phyloP scores from a whole-genome alignment of 192 early-diverging fungal genomes.

The Mortierella alpina region DNA sequence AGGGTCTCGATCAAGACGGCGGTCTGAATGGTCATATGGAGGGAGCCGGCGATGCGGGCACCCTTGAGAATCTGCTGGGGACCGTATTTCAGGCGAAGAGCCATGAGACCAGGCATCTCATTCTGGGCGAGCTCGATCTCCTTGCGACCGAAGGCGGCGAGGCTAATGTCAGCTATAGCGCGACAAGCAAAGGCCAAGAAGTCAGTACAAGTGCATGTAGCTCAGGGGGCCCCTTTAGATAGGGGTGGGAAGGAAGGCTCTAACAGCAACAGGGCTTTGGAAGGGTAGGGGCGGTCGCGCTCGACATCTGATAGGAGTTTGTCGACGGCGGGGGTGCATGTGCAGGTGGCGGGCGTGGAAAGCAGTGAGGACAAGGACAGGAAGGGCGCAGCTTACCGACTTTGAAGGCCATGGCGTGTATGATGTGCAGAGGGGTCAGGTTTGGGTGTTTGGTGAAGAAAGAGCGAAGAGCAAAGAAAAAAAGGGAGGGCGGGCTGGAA shows the following conservation, averaged over 20 bases:
- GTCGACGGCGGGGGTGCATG: background rate
- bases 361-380: background rate
- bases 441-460: slow-evolving; percentile 5
- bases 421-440: slow-evolving; percentile 6
- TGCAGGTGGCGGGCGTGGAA: background rate
- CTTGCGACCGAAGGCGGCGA: slow-evolving; percentile 95
- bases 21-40: slow-evolving; percentile 99
- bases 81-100: slow-evolving; percentile 92
- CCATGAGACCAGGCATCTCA: slow-evolving; percentile 99
- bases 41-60: slow-evolving; percentile 96
- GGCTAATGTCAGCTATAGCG: slow-evolving; percentile 44
- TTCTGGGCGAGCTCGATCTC: slow-evolving; percentile 95
- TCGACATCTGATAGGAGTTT: background rate
- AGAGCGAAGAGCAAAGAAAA: slow-evolving; percentile 24
- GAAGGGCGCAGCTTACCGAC: slow-evolving; percentile 26
- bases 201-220: background rate
- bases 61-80: slow-evolving; percentile 88
- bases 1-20: slow-evolving; percentile 99
- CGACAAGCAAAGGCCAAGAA: background rate
- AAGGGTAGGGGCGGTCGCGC: no score
- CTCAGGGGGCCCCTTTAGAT: background rate
- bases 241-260: background rate
- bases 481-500: background rate
- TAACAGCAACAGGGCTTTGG: background rate
- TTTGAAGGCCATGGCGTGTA: slow-evolving; percentile 30